Conservation (phyloP, 306 rosid genomes). For the Rubus parviflorus region DNA sequence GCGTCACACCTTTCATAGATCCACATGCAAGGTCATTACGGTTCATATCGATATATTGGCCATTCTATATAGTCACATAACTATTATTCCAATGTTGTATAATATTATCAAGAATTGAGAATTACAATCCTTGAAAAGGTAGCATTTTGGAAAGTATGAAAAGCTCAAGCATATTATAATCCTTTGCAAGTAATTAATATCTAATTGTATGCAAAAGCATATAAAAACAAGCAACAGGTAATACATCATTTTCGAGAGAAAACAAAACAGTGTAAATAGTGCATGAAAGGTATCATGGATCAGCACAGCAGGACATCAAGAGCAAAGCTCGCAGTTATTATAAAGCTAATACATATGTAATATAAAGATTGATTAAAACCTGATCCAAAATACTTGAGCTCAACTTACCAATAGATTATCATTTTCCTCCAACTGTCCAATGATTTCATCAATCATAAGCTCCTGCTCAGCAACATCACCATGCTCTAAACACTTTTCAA, state of each 20-base stretch:
- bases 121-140: not conserved
- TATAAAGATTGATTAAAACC: not conserved
- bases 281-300: not conserved
- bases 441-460: conserved; percentile 65
- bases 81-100: not conserved
- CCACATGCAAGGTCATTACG: not conserved
- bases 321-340: too few species aligned
- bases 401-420: conserved; percentile 65
- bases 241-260: not conserved
- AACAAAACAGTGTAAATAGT: not conserved
- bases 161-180: not conserved
- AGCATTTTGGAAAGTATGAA: not conserved
- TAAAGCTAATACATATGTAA: not conserved
- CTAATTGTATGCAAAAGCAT: not conserved
- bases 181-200: not conserved
- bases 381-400: not conserved
- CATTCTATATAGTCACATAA: not conserved
- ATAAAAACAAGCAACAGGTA: not conserved
- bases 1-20: not conserved
- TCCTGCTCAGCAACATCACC: conserved; percentile 65
- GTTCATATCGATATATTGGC: not conserved
- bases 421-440: conserved; percentile 64
- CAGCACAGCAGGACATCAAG: not conserved
- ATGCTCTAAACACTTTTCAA: conserved; percentile 85
- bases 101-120: not conserved